These are phyloP conservation scores for Clarireedia paspali DNA, from an alignment of 2,329 filamentous ascomycete species.

Conservation along the genomic window DNA sequence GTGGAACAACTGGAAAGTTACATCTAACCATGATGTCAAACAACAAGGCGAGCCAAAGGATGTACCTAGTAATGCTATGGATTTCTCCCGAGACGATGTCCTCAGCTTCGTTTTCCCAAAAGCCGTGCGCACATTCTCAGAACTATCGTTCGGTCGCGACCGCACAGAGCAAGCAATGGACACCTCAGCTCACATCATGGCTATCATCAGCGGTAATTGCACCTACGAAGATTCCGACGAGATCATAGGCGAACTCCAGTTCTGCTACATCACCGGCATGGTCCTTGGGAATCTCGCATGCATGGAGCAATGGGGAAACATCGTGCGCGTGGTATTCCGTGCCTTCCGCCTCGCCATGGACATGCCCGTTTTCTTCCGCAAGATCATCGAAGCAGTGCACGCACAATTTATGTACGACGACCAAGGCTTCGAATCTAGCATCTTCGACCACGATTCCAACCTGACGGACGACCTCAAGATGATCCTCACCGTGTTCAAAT, in stretches of 20 bases:
- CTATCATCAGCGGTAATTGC: slow-evolving; percentile 31
- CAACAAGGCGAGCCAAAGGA: neutral
- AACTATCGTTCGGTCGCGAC: slow-evolving; percentile 27
- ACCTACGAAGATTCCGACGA: slow-evolving; percentile 33
- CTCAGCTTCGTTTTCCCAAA: slow-evolving; percentile 43
- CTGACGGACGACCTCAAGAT: slow-evolving; percentile 34
- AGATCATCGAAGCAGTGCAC: slow-evolving; percentile 43
- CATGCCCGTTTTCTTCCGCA: slow-evolving; percentile 37
- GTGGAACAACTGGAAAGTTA: slow-evolving; percentile 42
- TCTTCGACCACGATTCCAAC: slow-evolving; percentile 29
- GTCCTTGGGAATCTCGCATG: slow-evolving; percentile 51
- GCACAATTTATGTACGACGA: slow-evolving; percentile 49
- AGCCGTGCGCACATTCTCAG: slow-evolving; percentile 34
- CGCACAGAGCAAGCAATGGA: slow-evolving; percentile 40
- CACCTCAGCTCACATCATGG: slow-evolving; percentile 40
- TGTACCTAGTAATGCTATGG: slow-evolving; percentile 21
- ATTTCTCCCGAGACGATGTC: slow-evolving; percentile 36
- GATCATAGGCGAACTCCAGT: slow-evolving; percentile 52
- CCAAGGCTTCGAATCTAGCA: slow-evolving; percentile 39
- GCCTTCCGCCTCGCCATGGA: slow-evolving; percentile 38
- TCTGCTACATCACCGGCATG: slow-evolving; percentile 50
- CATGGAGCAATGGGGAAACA: slow-evolving; percentile 55
- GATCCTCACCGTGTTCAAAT: slow-evolving; percentile 47
- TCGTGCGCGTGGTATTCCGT: slow-evolving; percentile 44
- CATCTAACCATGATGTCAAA: slow-evolving; percentile 44